Conservation (phyloP, 331 rosid genomes). For the Acacia pycnantha region DNA sequence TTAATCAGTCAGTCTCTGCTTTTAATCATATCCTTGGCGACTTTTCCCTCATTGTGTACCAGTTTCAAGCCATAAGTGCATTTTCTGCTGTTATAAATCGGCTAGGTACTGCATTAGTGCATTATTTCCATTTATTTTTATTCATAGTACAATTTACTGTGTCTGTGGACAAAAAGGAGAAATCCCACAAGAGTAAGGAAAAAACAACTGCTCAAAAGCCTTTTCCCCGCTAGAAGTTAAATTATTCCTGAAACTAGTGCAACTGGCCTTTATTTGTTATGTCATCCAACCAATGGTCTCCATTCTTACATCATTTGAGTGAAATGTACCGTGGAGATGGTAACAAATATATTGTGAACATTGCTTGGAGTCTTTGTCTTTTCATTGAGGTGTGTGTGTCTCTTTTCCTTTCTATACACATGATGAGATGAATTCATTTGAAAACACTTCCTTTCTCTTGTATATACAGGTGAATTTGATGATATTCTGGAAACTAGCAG, state of each 20-base stretch:
- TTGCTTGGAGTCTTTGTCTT: not conserved
- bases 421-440: slow-evolving; percentile 4
- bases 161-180: not conserved
- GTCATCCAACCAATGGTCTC: not conserved
- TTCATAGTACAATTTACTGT: slow-evolving; percentile 12
- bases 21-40: slow-evolving; percentile 94
- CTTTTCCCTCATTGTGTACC: slow-evolving; percentile 88
- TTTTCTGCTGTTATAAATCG: slow-evolving; percentile 97
- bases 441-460: slow-evolving; percentile 13
- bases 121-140: slow-evolving; percentile 18
- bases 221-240: not conserved
- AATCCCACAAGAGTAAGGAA: not conserved
- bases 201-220: not conserved
- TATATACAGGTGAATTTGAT: slow-evolving; percentile 83
- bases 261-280: not conserved
- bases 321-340: not conserved
- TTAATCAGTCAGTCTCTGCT: slow-evolving; percentile 96
- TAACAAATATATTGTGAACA: not conserved
- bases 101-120: slow-evolving; percentile 57
- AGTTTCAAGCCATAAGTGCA: slow-evolving; percentile 90
- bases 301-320: not conserved
- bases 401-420: not conserved
- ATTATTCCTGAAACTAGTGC: not conserved
- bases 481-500: slow-evolving; percentile 71
- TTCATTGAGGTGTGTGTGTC: not conserved